Evolutionary conservation across 345 rosid species (phyloP).

Genomic region (Brassica cretica): DNA sequence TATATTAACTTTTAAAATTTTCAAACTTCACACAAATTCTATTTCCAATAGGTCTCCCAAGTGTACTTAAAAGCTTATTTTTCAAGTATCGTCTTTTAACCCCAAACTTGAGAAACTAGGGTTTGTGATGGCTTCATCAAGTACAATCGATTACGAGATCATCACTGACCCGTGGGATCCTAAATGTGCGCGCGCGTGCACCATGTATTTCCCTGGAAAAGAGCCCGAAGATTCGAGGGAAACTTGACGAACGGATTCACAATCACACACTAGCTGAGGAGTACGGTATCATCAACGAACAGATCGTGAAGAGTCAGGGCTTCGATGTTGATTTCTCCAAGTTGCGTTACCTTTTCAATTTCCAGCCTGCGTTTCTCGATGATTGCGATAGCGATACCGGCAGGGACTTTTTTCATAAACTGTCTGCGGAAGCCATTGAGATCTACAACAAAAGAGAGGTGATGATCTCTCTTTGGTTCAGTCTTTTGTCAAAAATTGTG

Average conservation of each 20-base stretch:
- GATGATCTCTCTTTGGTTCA: background rate
- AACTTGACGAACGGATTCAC: background rate
- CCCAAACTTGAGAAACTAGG: background rate
- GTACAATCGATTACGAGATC: background rate
- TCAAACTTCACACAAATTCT: too few species aligned
- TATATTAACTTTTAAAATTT: too few species aligned
- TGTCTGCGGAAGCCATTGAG: background rate
- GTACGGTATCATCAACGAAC: background rate
- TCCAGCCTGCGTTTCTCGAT: constrained; percentile 6
- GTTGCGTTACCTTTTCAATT: background rate
- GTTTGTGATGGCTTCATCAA: background rate
- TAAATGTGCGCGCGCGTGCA: background rate
- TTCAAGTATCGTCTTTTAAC: too few species aligned
- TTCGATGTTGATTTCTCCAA: background rate
- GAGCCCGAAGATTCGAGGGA: constrained; percentile 2
- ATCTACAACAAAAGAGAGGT: background rate
- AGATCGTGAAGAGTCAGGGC: background rate
- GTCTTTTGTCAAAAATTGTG: background rate
- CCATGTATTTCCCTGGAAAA: background rate
- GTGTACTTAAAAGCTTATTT: too few species aligned
- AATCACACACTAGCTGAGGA: background rate
- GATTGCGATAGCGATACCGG: background rate
- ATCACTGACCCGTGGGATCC: background rate
- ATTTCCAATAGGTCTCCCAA: too few species aligned
- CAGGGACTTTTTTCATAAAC: background rate